Evolutionary conservation across 495 filamentous ascomycete genomes (phyloP), one percentile per base, ranked within the genome.

Genomic region (Copromyces sp.): DNA sequence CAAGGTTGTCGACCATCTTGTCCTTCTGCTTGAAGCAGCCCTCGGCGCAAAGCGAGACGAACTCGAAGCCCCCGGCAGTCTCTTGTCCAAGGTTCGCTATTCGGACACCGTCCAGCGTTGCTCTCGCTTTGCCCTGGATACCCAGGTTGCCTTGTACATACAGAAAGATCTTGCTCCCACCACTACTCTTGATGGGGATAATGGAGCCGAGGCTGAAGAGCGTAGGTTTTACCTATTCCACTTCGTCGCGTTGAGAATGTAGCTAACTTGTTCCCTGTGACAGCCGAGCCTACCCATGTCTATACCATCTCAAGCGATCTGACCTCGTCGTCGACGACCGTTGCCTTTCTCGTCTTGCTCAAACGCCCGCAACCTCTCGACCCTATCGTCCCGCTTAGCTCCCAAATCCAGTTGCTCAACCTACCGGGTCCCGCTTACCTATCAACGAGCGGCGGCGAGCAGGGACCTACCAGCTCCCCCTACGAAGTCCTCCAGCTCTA

Each of bases 401-500:
- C 90, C 61, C 95, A 99, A 78, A 90, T 99, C 68, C 92, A 94
- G 80, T 90, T 97, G 74, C 92, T 94, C 78, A 97, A 96, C 78
- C 85, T 99, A 12, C 95, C 95, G 0, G 94, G 94, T 68, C 84
- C 89, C 14, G 89, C 90, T 35, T 87, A 88, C 68, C 83, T 91
- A 24, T 88, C 86, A 75, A 89, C 86, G 74, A 82, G 87, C 53
- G 83, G 87, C 39, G 85, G 88, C 65, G 90, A 92, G 69, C 90
- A 94, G 78, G 88, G 88, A 45, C 86, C 86, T 61, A 86, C 91
- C 24, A 82, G 89, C 53, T 95, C 94, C n/a, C 94, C 95, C 17
- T 98, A 92, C 80, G 94, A 97, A 78, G 89, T 93, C 73, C 82
- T 98, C 35, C 94, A 97, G 81, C 91, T 94, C 44, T 84, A 97